Percentiles rank a stretch among this genome's conserved stretches.
These are phyloP conservation scores for Rhodotorula graminis DNA, from an alignment of 768 basidiomycete species.

Conservation along the genomic window DNA sequence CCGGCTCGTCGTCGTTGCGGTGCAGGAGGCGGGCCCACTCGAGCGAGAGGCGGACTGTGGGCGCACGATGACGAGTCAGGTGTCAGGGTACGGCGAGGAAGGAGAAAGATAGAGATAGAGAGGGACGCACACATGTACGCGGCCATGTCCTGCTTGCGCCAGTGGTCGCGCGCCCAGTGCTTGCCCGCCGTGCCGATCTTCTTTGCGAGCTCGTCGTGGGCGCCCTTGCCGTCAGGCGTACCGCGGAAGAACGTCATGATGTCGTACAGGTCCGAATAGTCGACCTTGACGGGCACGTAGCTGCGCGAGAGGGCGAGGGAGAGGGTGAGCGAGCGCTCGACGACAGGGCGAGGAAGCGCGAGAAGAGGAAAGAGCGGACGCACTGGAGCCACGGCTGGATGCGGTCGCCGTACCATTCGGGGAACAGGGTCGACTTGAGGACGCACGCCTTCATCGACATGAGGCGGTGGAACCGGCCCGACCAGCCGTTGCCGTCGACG, in stretches of 20 bases:
- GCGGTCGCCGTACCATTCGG: slow-evolving; percentile 86
- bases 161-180: slow-evolving; percentile 39
- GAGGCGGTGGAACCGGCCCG: slow-evolving; percentile 57
- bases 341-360: too few relatives aligned
- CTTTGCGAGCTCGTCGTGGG: slow-evolving; percentile 58
- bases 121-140: slow-evolving; percentile 36
- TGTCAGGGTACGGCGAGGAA: too few relatives aligned
- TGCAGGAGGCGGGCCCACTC: slow-evolving; percentile 41
- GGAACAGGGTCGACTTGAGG: slow-evolving; percentile 83
- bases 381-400: slow-evolving; percentile 72
- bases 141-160: slow-evolving; percentile 41
- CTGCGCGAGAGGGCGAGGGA: neutral
- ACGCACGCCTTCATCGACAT: slow-evolving; percentile 78
- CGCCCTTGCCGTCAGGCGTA: slow-evolving; percentile 56
- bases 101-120: neutral
- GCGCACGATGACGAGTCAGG: too few relatives aligned
- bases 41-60: slow-evolving; percentile 36
- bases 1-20: slow-evolving; percentile 32
- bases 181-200: slow-evolving; percentile 57
- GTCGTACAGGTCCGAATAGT: slow-evolving; percentile 55
- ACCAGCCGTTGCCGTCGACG: slow-evolving; percentile 92
- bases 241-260: slow-evolving; percentile 67
- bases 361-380: neutral
- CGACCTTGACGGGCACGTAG: slow-evolving; percentile 23
- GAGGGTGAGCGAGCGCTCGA: neutral